Evolutionary conservation across 2,329 filamentous ascomycete species (phyloP), one percentile per base, ranked within the genome.

Genomic region (Fusarium brachygibbosum): DNA sequence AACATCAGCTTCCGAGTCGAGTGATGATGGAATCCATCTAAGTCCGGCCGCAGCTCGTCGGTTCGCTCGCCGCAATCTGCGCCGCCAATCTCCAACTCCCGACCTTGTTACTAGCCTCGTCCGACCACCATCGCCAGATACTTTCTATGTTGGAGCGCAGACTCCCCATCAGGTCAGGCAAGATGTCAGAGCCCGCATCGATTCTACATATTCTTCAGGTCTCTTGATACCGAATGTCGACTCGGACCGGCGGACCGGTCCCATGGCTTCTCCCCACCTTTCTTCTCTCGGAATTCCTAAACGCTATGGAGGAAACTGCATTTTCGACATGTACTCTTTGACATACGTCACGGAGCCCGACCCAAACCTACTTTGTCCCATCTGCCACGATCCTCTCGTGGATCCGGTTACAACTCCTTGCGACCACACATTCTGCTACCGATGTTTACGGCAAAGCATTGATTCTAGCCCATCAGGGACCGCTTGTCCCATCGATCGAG

Each of bases 351-450:
- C 74, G 42, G 82, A 80, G 19, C 73, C 79, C 35, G 84, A 87
- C 69, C 77, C 82, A 58, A 85, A 84, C 48, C 76, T 86, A 14
- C 79, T 87, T 57, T 85, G 82, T 51, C 84, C 85, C 5, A 85
- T 88, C 63, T 91, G 89, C 78, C 87, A 86, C 70, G 83, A 87
- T 13, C 86, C 89, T 5, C 83, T 91, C 41, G 80, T 90, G 48
- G 82, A 86, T 16, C 88, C 89, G 1, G 82, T 88, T 48, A 88
- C 88, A 41, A 90, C 88, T 1, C 79, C 81, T 10, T 91, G 89
- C 77, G 86, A 89, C 60, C 89, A 91, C 75, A 88, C 87, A 14
- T 91, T 91, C 74, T 91, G 89, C 72, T 83, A 84, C 52, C 80
- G 81, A 6, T 91, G 89, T 73, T 80, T 90, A 51, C 79, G 80